Evolutionary conservation across 2,329 filamentous ascomycete species (phyloP).

Genomic region (Stemphylium vesicarium): DNA sequence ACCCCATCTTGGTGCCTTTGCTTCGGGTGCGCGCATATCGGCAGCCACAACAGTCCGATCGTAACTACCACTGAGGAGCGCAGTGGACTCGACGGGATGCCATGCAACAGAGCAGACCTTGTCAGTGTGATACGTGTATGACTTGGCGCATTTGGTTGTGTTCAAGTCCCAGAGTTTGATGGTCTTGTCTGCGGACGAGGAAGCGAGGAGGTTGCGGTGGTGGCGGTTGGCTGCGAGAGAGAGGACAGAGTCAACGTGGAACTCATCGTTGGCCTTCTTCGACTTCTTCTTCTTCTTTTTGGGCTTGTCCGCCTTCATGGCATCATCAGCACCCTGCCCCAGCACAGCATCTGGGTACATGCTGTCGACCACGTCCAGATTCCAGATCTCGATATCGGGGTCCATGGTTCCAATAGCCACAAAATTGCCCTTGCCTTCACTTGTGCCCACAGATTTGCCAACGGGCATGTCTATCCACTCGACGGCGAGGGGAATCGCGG

Average conservation of each 20-base stretch:
- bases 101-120: constrained; percentile 97
- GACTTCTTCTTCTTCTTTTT: constrained; percentile 90
- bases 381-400: constrained; percentile 98
- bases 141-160: constrained; percentile 91
- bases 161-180: constrained; percentile 98
- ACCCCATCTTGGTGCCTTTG: constrained; percentile 82
- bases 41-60: constrained; percentile 93
- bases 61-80: constrained; percentile 91
- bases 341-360: constrained; percentile 98
- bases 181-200: constrained; percentile 93
- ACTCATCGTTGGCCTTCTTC: constrained; percentile 86
- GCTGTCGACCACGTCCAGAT: constrained; percentile 92
- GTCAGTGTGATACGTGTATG: constrained; percentile 93
- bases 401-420: constrained; percentile 97
- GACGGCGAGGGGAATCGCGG: constrained; percentile 90
- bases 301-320: constrained; percentile 64
- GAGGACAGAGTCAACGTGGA: constrained; percentile 93
- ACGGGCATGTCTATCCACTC: constrained; percentile 97
- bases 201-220: constrained; percentile 92
- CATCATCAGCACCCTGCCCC: constrained; percentile 66
- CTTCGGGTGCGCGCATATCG: constrained; percentile 92
- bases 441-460: constrained; percentile 61
- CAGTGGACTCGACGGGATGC: constrained; percentile 86
- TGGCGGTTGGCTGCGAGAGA: constrained; percentile 90
- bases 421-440: constrained; percentile 80